These are phyloP conservation scores for Candida silvicultrix DNA, from an alignment of 805 yeast genomes.

Conservation along the genomic window DNA sequence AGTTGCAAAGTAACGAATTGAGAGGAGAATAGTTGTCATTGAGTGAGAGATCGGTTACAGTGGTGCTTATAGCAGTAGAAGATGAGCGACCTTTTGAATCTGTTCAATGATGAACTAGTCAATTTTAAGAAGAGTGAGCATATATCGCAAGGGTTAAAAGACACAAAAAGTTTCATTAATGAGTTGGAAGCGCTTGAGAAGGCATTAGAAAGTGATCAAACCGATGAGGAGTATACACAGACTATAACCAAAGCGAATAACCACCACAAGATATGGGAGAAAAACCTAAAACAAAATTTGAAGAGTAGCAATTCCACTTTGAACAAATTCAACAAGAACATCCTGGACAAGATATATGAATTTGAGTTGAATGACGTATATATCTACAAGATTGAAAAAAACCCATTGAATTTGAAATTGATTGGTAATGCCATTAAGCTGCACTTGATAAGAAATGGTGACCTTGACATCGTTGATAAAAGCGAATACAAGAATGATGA, in stretches of 20 bases:
- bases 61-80: too few species aligned
- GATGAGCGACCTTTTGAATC: neutral
- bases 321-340: constrained; percentile 22
- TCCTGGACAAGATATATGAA: constrained; percentile 24
- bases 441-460: constrained; percentile 43
- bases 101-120: neutral
- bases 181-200: neutral
- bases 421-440: constrained; percentile 37
- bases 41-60: too few species aligned
- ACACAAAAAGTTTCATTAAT: neutral
- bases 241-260: neutral
- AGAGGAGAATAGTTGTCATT: neutral
- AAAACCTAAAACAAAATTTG: constrained; percentile 19
- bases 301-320: constrained; percentile 21
- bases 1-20: too few species aligned
- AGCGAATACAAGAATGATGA: constrained; percentile 18
- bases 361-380: constrained; percentile 28
- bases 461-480: constrained; percentile 29
- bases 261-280: constrained; percentile 23
- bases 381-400: constrained; percentile 23
- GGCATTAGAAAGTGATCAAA: neutral
- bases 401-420: constrained; percentile 13
- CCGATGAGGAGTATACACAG: neutral
- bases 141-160: neutral
- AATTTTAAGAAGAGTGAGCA: neutral